Evolutionary conservation across 2,329 filamentous ascomycete species (phyloP).

Genomic region (Fusarium verticillioides): DNA sequence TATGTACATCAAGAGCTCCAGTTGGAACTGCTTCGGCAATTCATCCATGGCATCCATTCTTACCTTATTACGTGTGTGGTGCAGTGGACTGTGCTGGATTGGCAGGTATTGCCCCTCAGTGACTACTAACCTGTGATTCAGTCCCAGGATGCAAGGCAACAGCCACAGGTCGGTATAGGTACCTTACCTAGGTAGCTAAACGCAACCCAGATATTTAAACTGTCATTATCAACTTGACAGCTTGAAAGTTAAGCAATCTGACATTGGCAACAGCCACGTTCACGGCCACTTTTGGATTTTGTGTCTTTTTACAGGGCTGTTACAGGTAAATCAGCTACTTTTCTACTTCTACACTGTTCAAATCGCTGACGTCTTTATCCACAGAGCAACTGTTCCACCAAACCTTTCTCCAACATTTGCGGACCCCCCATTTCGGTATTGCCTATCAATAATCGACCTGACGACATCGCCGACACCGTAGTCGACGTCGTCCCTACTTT

Average conservation of each 20-base stretch:
- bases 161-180: not conserved
- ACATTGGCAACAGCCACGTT: conserved; percentile 2
- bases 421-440: conserved; percentile 26
- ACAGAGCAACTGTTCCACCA: conserved; percentile 35
- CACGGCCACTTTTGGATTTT: not conserved
- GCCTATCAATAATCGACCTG: conserved; percentile 28
- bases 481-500: conserved; percentile 7
- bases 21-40: not conserved
- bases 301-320: not conserved
- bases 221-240: conserved; percentile 10
- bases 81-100: not conserved
- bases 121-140: conserved; percentile 16
- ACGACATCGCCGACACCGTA: conserved; percentile 43
- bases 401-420: conserved; percentile 38
- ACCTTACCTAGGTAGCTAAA: not conserved
- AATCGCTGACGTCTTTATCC: conserved; percentile 32
- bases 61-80: conserved; percentile 2
- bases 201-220: conserved; percentile 1
- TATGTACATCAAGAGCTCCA: not conserved
- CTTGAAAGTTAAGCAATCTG: conserved; percentile 1
- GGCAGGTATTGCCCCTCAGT: not conserved
- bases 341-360: conserved; percentile 1
- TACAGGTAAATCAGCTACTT: not conserved
- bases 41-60: not conserved
- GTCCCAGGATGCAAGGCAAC: conserved; percentile 39